phyloP scores from a whole-genome alignment of 352 stramenopile species.

The Phytophthora ohioensis region DNA sequence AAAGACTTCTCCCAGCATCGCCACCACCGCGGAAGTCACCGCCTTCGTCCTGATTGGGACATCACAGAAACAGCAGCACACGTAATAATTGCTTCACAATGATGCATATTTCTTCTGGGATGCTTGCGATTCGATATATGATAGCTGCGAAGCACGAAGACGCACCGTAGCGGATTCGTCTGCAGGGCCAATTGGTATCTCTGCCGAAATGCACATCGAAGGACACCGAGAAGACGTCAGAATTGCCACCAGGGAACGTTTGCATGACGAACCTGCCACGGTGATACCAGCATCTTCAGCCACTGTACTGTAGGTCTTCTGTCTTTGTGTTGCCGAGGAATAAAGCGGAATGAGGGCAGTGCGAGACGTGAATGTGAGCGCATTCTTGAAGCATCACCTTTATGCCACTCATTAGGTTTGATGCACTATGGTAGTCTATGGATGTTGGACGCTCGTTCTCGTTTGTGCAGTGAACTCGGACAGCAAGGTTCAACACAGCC shows the following conservation, averaged over 20 bases:
- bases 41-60: conserved; percentile 61
- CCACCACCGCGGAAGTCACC: conserved; percentile 67
- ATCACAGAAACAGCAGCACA: background rate
- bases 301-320: conserved; percentile 4
- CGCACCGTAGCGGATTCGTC: conserved; percentile 60
- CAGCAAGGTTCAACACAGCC: too few species aligned
- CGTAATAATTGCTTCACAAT: background rate
- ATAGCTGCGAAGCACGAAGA: background rate
- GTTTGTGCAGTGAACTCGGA: background rate
- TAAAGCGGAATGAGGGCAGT: conserved; percentile 19
- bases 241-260: background rate
- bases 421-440: conserved; percentile 9
- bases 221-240: background rate
- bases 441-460: background rate
- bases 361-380: conserved; percentile 13
- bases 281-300: conserved; percentile 32
- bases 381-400: conserved; percentile 26
- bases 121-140: background rate
- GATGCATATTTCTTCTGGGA: background rate
- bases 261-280: conserved; percentile 43
- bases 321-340: background rate
- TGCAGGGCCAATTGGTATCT: conserved; percentile 68
- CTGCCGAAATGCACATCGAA: conserved; percentile 33
- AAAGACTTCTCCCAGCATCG: conserved; percentile 71
- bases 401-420: conserved; percentile 22